A percentile compares a stretch with the other conserved stretches of the same genome.
Evolutionary conservation across 2,329 filamentous ascomycete genomes (phyloP).

Genomic region (Monosporascus sp.): DNA sequence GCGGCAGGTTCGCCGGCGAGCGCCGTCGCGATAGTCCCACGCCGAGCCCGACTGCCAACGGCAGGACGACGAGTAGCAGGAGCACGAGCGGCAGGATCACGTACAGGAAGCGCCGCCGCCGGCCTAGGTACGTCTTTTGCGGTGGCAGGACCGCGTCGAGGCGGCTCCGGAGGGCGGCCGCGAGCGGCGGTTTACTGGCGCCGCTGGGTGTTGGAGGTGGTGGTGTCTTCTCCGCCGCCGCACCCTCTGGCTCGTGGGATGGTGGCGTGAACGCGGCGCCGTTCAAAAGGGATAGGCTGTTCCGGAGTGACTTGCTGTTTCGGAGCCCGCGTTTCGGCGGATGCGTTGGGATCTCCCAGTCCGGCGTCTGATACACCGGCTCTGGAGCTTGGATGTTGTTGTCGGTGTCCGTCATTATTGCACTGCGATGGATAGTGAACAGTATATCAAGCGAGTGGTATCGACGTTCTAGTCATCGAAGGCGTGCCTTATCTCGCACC

Average conservation of each 20-base stretch:
- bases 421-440: no score
- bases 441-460: no score
- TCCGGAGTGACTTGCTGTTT: constrained; percentile 2
- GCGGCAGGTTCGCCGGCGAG: constrained; percentile 12
- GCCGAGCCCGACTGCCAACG: constrained; percentile 21
- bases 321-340: constrained; percentile 3
- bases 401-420: no score
- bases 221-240: background rate
- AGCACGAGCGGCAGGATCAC: constrained; percentile 15
- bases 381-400: background rate
- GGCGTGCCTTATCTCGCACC: no score
- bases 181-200: constrained; percentile 2
- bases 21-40: constrained; percentile 16
- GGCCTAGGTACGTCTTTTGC: constrained; percentile 19
- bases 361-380: constrained; percentile 6
- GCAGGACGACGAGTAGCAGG: constrained; percentile 17
- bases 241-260: background rate
- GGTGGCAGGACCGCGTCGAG: constrained; percentile 19
- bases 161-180: constrained; percentile 7
- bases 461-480: no score
- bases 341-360: constrained; percentile 8
- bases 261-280: background rate
- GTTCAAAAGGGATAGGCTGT: constrained; percentile 1
- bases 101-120: constrained; percentile 17
- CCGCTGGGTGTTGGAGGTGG: background rate